Evolutionary conservation across 345 rosid species (phyloP).

Genomic region (Abelmoschus esculentus): DNA sequence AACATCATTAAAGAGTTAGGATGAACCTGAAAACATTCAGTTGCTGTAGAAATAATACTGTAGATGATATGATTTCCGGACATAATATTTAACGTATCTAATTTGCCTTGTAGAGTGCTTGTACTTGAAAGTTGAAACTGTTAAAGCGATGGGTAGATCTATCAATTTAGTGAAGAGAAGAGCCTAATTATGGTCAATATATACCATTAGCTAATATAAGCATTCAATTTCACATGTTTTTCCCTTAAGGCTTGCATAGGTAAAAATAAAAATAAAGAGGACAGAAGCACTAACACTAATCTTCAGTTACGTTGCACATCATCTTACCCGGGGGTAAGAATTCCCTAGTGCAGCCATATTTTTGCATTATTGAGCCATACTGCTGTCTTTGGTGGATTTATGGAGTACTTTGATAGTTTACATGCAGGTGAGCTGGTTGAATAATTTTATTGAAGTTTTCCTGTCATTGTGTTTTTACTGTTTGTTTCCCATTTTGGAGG

Average conservation of each 20-base stretch:
- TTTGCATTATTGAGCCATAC: background rate
- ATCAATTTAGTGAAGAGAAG: background rate
- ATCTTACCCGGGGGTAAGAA: background rate
- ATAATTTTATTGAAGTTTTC: background rate
- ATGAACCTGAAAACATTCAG: background rate
- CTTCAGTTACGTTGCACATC: background rate
- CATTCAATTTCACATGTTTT: background rate
- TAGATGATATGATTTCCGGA: background rate
- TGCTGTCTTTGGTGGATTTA: background rate
- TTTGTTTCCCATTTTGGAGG: background rate
- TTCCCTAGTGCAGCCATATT: background rate
- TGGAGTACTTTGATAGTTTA: constrained; percentile 2
- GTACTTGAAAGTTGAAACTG: background rate
- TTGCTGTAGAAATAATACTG: background rate
- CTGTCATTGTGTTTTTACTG: background rate
- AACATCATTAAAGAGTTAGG: background rate
- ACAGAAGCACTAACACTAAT: background rate
- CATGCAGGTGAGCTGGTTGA: background rate
- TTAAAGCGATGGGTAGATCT: constrained; percentile 5
- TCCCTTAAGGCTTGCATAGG: background rate
- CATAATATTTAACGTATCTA: background rate
- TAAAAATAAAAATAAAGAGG: background rate
- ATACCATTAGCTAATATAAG: background rate
- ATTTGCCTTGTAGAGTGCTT: background rate
- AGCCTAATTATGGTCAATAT: background rate